Conservation (phyloP, 78 protist species). For the Dictyostelium brefeldianum region DNA sequence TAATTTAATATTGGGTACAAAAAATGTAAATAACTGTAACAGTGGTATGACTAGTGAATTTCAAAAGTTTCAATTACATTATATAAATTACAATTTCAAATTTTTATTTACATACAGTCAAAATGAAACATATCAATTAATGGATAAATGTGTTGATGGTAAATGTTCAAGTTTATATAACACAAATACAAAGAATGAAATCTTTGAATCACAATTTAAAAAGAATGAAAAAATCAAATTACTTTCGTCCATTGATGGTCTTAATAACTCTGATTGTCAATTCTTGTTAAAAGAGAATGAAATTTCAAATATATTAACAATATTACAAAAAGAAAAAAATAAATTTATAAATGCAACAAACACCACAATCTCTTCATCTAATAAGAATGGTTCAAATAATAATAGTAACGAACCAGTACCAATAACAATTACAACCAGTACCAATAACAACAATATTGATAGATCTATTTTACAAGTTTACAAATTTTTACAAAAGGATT, state of each 20-base stretch:
- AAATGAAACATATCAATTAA: not conserved
- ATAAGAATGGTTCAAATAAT: not conserved
- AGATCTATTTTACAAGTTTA: not conserved
- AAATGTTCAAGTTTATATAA: not conserved
- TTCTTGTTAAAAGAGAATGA: not conserved
- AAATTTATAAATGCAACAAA: not conserved
- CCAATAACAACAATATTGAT: not conserved
- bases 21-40: not conserved
- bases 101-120: not conserved
- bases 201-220: not conserved
- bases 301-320: not conserved
- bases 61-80: not conserved
- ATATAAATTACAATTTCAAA: not conserved
- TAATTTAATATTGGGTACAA: not conserved
- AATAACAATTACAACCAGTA: no score
- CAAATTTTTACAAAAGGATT: not conserved
- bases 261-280: not conserved
- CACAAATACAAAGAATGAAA: not conserved
- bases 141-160: not conserved
- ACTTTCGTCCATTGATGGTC: not conserved
- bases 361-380: not conserved
- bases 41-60: not conserved
- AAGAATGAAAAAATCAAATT: conserved; percentile 7
- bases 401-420: not conserved
- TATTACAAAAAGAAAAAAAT: not conserved